Evolutionary conservation across 192 early-diverging fungal genomes (phyloP), one percentile per base, ranked within the genome.

Genomic region (Chytriomyces sp.): DNA sequence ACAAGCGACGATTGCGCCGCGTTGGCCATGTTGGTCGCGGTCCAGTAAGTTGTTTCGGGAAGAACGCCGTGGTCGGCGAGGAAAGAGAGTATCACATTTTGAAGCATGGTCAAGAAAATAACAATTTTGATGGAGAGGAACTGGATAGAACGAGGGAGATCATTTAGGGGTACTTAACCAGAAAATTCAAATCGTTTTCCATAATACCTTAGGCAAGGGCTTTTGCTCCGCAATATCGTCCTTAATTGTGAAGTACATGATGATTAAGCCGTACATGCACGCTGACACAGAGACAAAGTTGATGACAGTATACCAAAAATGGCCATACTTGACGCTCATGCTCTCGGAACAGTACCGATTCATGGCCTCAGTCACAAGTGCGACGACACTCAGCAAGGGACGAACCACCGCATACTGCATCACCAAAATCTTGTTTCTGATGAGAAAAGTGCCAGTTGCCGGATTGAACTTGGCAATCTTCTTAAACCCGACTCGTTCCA

Each of bases 371-470:
- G 86, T 71, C 33, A 91, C 78, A 17, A 93, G 83, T 3, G 89
- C 82, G 14, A 85, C 75, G 22, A 91, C 56, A 31, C 90, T 90
- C 60, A 81, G 70, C 3, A 84, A 34, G 14, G 87, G 87, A 52
- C 87, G 81, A 71, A 93, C 71, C 8, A 91, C 74, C 6, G 88
- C 86, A 53, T 93, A 93, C 76, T 93, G 91, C 26, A 93, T 60
- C 34, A 93, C 72, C 4, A 84, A 84, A 64, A 86, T 84, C 59
- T 88, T 89, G 78, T 87, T 82, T n/a, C 64, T 33, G 44, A 81
- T 71, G 26, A 86, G 64, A 63, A 90, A 90, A 39, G 81, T 80
- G 55, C 80, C 80, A 1, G 73, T 72, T 0, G 76, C 73, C 25
- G 91, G 91, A 41, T 89, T 81, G 77, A 87, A 89, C 34, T 57